Base-by-base conservation (phyloP, 106 monocot genomes). In the Xerophyta viscosa region DNA sequence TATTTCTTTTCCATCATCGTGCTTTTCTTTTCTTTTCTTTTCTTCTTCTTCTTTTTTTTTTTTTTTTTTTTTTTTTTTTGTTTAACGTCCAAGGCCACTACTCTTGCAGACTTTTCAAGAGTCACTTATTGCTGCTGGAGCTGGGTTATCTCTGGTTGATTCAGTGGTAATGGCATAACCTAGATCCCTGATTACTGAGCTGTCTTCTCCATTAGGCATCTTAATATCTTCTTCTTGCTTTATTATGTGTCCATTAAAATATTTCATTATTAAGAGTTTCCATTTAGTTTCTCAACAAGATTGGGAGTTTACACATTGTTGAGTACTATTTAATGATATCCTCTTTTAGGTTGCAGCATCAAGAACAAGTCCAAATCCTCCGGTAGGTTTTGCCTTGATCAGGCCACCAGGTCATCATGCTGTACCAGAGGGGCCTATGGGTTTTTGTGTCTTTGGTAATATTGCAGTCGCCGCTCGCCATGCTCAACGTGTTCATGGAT, bases 331-430 rank as follows among this genome's bases (percentile, higher is more conserved):
- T n/a, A n/a, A n/a, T n/a, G n/a, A n/a, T n/a, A n/a, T 6, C 5
- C 43, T 86, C 3, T 62, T 50, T 58, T 80, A 93, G 93, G 87
- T 88, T 54, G 63, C 73, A 69, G 83, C 87, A 75, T 87, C 88
- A 61, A 74, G 19, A 25, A 56, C 29, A 15, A 64, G 62, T 24
- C 13, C 18, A 14, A 64, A 72, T 59, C 80, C 94, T 17, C 88
- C 94, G 23, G 46, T 81, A 20, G 94, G 94, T 26, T 94, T 94
- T 71, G 94, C 84, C 17, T 76, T 94, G 61, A 71, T 94, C 39
- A 78, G 94, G 48, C 94, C 94, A 24, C 94, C 94, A 49, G 94
- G 94, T 39, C 94, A 94, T 78, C 88, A 94, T 76, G 94, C 94
- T 51, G 53, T 94, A 61, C 94, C 94, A 19, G 37, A 88, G 65